phyloP scores from a whole-genome alignment of 1,284 basidiomycete species.

The Volvariella volvacea region DNA sequence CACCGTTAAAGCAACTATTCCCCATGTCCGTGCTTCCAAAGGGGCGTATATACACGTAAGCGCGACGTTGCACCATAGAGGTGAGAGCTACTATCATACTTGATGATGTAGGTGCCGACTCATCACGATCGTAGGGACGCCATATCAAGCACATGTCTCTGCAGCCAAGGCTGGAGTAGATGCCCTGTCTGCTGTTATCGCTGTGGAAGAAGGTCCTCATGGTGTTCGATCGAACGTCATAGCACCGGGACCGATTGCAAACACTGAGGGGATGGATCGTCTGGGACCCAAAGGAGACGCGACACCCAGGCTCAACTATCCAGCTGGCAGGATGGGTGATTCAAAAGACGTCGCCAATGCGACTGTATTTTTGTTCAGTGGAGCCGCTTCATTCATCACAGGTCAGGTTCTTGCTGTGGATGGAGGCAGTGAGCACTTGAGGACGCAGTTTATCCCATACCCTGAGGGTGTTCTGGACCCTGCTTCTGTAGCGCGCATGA shows the following conservation, averaged over 20 bases:
- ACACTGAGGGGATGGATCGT: slow-evolving; percentile 82
- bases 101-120: too few relatives aligned
- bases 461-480: slow-evolving; percentile 64
- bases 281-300: slow-evolving; percentile 32
- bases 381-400: slow-evolving; percentile 78
- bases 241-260: slow-evolving; percentile 80
- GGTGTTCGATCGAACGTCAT: slow-evolving; percentile 95
- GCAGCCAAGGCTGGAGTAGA: slow-evolving; percentile 96
- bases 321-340: slow-evolving; percentile 58
- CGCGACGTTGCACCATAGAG: slow-evolving; percentile 85
- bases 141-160: slow-evolving; percentile 89
- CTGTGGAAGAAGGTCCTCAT: slow-evolving; percentile 89
- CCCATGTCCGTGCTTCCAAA: slow-evolving; percentile 60
- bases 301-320: slow-evolving; percentile 26
- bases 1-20: slow-evolving; percentile 88
- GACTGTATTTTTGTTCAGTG: slow-evolving; percentile 84
- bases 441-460: slow-evolving; percentile 49
- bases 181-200: slow-evolving; percentile 77
- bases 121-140: slow-evolving; percentile 66
- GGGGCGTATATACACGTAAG: slow-evolving; percentile 91
- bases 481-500: slow-evolving; percentile 26
- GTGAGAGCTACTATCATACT: slow-evolving; percentile 39
- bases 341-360: slow-evolving; percentile 76
- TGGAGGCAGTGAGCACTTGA: slow-evolving; percentile 56
- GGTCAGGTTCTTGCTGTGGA: slow-evolving; percentile 69